Percentiles rank a stretch among this genome's conserved stretches.
Conservation (phyloP, 2,329 filamentous ascomycete genomes). For the Aspergillus fumigatus region DNA sequence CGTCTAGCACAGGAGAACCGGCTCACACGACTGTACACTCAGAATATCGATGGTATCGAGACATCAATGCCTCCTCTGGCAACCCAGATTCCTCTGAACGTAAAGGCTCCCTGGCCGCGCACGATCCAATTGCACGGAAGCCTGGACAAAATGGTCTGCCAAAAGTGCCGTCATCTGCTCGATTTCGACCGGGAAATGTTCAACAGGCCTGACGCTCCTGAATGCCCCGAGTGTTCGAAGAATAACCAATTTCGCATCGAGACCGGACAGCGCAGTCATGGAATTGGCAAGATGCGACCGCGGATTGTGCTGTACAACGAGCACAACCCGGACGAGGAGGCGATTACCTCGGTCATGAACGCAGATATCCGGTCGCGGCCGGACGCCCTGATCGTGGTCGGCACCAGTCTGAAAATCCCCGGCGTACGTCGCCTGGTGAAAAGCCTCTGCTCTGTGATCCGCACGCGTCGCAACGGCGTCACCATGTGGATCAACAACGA, state of each 20-base stretch:
- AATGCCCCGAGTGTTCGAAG: constrained; percentile 69
- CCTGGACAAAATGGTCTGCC: constrained; percentile 92
- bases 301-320: constrained; percentile 98
- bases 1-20: constrained; percentile 83
- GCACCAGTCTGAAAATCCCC: constrained; percentile 91
- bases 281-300: constrained; percentile 82
- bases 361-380: constrained; percentile 81
- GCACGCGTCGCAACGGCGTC: constrained; percentile 70
- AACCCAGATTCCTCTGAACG: constrained; percentile 74
- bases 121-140: constrained; percentile 93
- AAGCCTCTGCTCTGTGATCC: constrained; percentile 84
- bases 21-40: constrained; percentile 84
- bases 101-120: constrained; percentile 86
- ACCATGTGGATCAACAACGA: constrained; percentile 95
- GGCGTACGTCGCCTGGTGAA: constrained; percentile 85
- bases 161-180: constrained; percentile 76
- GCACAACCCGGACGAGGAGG: constrained; percentile 91
- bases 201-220: constrained; percentile 74
- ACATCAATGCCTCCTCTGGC: constrained; percentile 73
- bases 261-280: constrained; percentile 85
- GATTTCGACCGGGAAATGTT: constrained; percentile 77
- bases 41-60: constrained; percentile 96
- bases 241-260: constrained; percentile 71
- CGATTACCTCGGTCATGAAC: constrained; percentile 84
- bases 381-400: constrained; percentile 90